Evolutionary conservation across 495 filamentous ascomycete genomes (phyloP), one percentile per base, ranked within the genome.

Genomic region (Thozetella sp.): DNA sequence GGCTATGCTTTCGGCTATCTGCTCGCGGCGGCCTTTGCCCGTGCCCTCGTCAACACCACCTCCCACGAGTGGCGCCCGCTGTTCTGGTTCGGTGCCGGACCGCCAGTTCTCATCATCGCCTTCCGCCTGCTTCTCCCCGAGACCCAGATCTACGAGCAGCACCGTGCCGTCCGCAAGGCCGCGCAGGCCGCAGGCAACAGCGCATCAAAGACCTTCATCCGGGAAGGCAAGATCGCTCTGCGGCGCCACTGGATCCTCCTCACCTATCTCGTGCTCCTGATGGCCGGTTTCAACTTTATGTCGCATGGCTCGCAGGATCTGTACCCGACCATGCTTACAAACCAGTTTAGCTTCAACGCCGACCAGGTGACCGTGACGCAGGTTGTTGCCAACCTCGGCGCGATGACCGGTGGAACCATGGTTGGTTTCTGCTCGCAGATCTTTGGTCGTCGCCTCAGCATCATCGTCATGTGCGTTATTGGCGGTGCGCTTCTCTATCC

Each of bases 261-360:
- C 30, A 76, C 87, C 53, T 96, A 96, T 72, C 76, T 95, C 30
- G 90, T 96, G 20, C 72, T 95, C 20, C 78, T 96, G 17, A 95
- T 95, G 92, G 86, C 92, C 6, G 92, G 92, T 0, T 94, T 96
- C 80, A 96, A 95, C 71, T 95, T 94, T 72, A 92, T 94, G 91
- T 93, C 90, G 22, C 93, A 97, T 67, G 93, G 93, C 60, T 93
- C 90, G 3, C 93, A 97, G 72, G 93, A 97, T 73, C 76, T 96
- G 20, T 97, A 96, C 69, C 93, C 93, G 0, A 93, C 91, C 13
- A 87, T 97, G 86, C 72, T 97, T 13, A 68, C 83, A 53, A 89
- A 87, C 65, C 90, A 97, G 72, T 94, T 88, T 75, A 76, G 77
- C 55, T 95, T 96, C 75, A 80, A 76, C 13, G 54, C 83, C 56